Percentiles rank a stretch among this genome's conserved stretches.
These are phyloP conservation scores for Madurella mycetomatis DNA, from an alignment of 2,329 filamentous ascomycete species.

Conservation along the genomic window DNA sequence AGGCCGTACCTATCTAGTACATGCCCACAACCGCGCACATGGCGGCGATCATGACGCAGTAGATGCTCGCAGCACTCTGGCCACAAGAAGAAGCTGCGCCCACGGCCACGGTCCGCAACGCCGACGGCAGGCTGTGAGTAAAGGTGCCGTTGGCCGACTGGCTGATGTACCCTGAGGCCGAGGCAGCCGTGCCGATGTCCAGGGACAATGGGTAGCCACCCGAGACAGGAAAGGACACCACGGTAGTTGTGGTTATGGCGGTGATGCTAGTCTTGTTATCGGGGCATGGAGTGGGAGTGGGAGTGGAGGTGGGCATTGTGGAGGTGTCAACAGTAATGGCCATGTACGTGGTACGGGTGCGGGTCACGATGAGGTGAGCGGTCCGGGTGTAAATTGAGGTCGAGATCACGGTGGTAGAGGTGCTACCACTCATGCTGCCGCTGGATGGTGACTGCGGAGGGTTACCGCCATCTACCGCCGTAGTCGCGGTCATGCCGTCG, in stretches of 20 bases:
- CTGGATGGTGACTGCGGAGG: neutral
- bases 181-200: neutral
- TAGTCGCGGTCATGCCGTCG: slow-evolving; percentile 3
- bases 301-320: neutral
- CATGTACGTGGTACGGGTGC: neutral
- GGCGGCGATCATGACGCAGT: slow-evolving; percentile 13
- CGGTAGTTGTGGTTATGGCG: neutral
- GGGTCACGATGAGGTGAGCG: neutral
- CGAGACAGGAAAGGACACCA: too few species aligned
- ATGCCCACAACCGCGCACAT: neutral
- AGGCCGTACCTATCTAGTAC: neutral
- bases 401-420: neutral
- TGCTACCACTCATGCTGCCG: too few species aligned
- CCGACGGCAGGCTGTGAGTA: slow-evolving; percentile 8
- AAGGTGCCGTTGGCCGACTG: slow-evolving; percentile 9
- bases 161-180: neutral
- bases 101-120: neutral
- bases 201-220: neutral
- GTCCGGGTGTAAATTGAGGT: neutral
- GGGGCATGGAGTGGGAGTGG: neutral
- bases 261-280: neutral
- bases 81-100: neutral
- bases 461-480: neutral
- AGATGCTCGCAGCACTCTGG: slow-evolving; percentile 3
- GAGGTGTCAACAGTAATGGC: neutral